These are phyloP conservation scores for Benincasa hispida DNA, from an alignment of 306 rosid genomes.

Conservation along the genomic window DNA sequence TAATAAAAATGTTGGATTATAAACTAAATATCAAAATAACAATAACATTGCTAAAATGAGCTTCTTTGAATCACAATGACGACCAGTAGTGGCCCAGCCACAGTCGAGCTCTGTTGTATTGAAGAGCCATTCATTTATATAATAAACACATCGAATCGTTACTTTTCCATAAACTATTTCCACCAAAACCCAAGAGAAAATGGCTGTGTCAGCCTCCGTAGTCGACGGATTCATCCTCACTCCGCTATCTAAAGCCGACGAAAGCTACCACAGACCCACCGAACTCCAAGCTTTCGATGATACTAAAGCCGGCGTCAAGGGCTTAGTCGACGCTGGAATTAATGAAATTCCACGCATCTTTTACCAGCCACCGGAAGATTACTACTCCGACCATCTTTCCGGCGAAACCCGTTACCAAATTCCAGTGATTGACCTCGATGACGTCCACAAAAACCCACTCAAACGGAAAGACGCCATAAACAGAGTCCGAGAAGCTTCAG, in stretches of 20 bases:
- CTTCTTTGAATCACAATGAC: no score
- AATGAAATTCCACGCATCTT: constrained; percentile 35
- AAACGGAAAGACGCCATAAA: constrained; percentile 14
- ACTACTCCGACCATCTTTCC: background rate
- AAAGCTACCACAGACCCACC: constrained; percentile 1
- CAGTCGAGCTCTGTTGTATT: no score
- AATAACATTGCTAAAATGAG: no score
- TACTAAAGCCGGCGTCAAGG: constrained; percentile 12
- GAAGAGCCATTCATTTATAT: background rate
- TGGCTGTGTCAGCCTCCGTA: background rate
- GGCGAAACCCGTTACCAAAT: background rate
- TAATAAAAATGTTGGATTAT: no score
- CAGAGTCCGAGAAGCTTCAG: constrained; percentile 16
- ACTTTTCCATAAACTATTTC: no score
- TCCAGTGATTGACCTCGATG: constrained; percentile 27
- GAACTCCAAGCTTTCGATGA: constrained; percentile 26
- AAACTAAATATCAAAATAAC: no score
- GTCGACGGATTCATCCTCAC: background rate
- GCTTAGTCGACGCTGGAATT: constrained; percentile 44
- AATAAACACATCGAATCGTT: no score
- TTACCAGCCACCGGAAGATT: background rate
- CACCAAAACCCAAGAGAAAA: background rate
- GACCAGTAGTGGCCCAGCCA: no score
- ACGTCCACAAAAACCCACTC: background rate
- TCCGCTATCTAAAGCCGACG: background rate